These are phyloP conservation scores for Leishmania turanica DNA, from an alignment of 208 protist genomes.

Conservation along the genomic window DNA sequence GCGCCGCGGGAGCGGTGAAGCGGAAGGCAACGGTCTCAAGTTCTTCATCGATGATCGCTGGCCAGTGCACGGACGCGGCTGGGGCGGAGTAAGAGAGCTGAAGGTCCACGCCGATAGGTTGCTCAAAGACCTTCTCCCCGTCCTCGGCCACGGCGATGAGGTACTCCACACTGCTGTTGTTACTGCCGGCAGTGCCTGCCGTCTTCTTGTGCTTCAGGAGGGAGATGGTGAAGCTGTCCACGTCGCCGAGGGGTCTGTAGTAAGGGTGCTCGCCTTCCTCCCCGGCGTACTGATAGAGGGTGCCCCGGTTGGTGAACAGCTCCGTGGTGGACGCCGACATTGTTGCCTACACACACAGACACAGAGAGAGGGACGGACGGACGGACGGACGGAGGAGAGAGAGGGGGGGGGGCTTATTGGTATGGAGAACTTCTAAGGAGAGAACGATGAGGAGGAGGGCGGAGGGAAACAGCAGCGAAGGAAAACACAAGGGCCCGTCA, in stretches of 20 bases:
- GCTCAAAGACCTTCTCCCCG: constrained; percentile 37
- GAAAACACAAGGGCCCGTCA: background rate
- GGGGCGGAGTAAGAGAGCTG: constrained; percentile 41
- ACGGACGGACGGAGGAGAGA: background rate
- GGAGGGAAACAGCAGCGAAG: background rate
- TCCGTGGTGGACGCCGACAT: constrained; percentile 7
- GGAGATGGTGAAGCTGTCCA: constrained; percentile 20
- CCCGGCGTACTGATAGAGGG: constrained; percentile 41
- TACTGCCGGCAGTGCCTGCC: background rate
- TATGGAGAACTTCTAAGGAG: background rate
- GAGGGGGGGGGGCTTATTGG: background rate
- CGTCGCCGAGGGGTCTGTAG: constrained; percentile 42
- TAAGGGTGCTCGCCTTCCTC: constrained; percentile 17
- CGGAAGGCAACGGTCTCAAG: constrained; percentile 48
- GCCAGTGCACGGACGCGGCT: constrained; percentile 56
- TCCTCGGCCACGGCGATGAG: constrained; percentile 36
- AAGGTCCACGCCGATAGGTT: constrained; percentile 47
- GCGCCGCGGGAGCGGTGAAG: constrained; percentile 34
- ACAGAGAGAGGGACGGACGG: background rate
- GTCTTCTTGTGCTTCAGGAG: constrained; percentile 23
- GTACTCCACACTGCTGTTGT: constrained; percentile 18
- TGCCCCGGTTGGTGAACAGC: constrained; percentile 43
- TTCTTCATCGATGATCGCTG: constrained; percentile 42
- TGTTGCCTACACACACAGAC: background rate
- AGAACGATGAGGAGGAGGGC: background rate